These are phyloP conservation scores for Mortierella sp. DNA, from an alignment of 371 early-diverging fungal genomes.

Conservation along the genomic window DNA sequence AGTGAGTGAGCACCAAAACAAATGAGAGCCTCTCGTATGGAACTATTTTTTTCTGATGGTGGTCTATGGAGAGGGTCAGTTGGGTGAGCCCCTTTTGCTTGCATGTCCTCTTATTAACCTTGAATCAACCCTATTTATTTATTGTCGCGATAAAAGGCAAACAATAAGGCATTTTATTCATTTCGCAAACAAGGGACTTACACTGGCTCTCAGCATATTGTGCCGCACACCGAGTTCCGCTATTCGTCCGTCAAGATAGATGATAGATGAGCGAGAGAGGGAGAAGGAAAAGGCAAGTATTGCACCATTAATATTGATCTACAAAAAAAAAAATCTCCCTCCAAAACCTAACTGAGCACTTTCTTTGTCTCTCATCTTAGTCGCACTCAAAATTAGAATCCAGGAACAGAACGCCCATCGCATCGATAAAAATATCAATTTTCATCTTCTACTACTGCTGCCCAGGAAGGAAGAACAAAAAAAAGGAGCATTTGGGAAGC, in stretches of 20 bases:
- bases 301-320: not conserved
- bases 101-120: slow-evolving; percentile 22
- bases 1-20: slow-evolving; percentile 8
- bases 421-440: not conserved
- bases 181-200: slow-evolving; percentile 20
- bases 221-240: slow-evolving; percentile 45
- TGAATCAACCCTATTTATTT: slow-evolving; percentile 47
- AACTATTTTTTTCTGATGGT: not conserved
- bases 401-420: not conserved
- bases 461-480: not conserved
- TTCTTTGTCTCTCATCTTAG: not conserved
- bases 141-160: not conserved
- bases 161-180: too few species aligned
- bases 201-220: slow-evolving; percentile 35
- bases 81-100: slow-evolving; percentile 10
- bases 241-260: too few species aligned
- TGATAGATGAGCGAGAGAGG: not conserved
- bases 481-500: not conserved
- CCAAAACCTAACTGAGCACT: not conserved
- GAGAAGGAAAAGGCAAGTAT: not conserved
- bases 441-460: not conserved
- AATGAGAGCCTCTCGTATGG: not conserved
- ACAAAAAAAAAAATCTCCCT: too few species aligned
- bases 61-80: not conserved
- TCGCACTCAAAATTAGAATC: not conserved